phyloP scores from a whole-genome alignment of 176 grass and related monocot genomes.

The Panicum miliaceum region DNA sequence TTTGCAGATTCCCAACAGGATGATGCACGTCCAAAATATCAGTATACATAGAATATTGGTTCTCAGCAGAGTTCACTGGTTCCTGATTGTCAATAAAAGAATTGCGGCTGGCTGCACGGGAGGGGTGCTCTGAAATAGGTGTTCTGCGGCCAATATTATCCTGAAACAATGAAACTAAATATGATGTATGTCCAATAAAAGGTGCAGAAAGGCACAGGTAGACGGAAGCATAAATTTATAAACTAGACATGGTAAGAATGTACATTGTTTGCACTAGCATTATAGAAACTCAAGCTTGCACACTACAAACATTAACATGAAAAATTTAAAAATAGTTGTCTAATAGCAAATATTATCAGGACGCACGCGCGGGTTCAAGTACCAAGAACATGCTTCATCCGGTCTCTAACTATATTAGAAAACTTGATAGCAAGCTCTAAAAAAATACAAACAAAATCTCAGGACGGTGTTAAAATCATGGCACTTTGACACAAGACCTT shows the following conservation, averaged over 20 bases:
- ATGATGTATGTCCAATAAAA: not conserved
- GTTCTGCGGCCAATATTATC: slow-evolving; percentile 64
- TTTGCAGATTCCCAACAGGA: slow-evolving; percentile 39
- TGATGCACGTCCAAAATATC: slow-evolving; percentile 52
- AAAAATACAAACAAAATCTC: slow-evolving; percentile 12
- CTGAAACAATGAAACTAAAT: slow-evolving; percentile 62
- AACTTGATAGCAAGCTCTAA: not conserved
- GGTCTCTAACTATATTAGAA: not conserved
- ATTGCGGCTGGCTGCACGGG: slow-evolving; percentile 71
- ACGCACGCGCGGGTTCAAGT: not conserved
- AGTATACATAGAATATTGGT: slow-evolving; percentile 54
- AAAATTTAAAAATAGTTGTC: not conserved
- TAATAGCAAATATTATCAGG: not conserved
- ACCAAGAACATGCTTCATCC: not conserved
- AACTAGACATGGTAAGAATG: not conserved
- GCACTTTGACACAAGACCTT: slow-evolving; percentile 3
- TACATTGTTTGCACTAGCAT: not conserved
- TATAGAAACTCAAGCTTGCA: not conserved
- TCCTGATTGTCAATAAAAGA: slow-evolving; percentile 73
- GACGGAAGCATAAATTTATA: slow-evolving; percentile 4
- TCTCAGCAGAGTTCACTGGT: slow-evolving; percentile 52
- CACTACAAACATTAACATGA: not conserved
- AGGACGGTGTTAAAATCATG: not conserved
- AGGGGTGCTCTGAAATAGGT: slow-evolving; percentile 63
- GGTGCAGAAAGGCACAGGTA: not conserved